Evolutionary conservation across 306 rosid genomes (phyloP).

Genomic region (Vicia sativa): DNA sequence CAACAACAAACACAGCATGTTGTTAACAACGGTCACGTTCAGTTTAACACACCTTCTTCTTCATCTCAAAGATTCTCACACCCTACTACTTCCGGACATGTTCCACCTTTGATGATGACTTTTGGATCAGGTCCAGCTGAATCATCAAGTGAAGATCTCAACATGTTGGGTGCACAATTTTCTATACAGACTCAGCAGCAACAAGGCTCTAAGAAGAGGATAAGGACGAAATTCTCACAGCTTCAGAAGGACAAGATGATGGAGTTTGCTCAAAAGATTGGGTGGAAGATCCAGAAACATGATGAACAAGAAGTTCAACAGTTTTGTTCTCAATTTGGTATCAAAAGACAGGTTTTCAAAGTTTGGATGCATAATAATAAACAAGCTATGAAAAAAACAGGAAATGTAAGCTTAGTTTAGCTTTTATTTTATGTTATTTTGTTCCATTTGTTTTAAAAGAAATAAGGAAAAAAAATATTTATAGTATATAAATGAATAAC

Average conservation of each 20-base stretch:
- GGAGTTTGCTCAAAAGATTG: constrained; percentile 84
- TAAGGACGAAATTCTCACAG: constrained; percentile 74
- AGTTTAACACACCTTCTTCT: constrained; percentile 36
- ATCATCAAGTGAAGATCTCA: constrained; percentile 88
- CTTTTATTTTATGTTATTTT: neutral
- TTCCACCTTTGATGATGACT: constrained; percentile 72
- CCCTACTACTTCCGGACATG: constrained; percentile 34
- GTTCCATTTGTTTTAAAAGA: constrained; percentile 27
- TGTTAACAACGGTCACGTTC: constrained; percentile 33
- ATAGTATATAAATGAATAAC: constrained; percentile 33
- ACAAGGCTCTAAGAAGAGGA: constrained; percentile 63
- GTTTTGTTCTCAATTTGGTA: constrained; percentile 74
- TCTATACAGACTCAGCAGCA: constrained; percentile 19
- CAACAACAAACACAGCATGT: constrained; percentile 28
- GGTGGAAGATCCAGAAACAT: constrained; percentile 91
- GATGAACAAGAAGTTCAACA: constrained; percentile 83
- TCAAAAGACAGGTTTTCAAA: constrained; percentile 80
- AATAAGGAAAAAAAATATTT: constrained; percentile 12
- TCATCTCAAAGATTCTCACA: constrained; percentile 35
- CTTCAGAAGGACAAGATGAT: constrained; percentile 82
- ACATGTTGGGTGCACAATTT: constrained; percentile 45
- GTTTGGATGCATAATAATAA: constrained; percentile 99
- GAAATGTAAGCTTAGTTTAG: constrained; percentile 49
- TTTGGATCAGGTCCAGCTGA: constrained; percentile 72
- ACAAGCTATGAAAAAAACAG: constrained; percentile 73